phyloP scores from a whole-genome alignment of 2,329 filamentous ascomycete genomes.

The Fonsecaea nubica region DNA sequence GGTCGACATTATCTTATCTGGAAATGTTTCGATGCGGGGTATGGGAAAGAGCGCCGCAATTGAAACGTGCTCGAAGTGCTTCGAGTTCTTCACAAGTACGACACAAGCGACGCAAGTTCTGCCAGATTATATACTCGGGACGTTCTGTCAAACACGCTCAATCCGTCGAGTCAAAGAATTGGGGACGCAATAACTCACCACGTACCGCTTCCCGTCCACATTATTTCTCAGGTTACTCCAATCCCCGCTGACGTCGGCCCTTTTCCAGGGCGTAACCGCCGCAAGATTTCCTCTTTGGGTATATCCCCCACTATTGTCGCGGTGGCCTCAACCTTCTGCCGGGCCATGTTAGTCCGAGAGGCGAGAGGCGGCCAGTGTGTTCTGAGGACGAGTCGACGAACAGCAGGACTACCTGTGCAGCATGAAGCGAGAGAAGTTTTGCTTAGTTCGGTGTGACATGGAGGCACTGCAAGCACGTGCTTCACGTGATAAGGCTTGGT shows the following conservation, averaged over 20 bases:
- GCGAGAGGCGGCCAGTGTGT: background rate
- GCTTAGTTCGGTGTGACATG: too few species aligned
- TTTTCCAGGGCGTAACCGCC: background rate
- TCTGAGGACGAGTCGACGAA: background rate
- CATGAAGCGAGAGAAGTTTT: too few species aligned
- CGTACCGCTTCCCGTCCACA: background rate
- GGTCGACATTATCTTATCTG: background rate
- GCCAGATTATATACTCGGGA: background rate
- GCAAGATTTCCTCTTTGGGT: constrained; percentile 8
- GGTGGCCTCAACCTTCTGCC: background rate
- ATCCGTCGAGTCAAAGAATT: background rate
- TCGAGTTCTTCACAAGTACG: background rate
- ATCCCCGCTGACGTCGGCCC: background rate
- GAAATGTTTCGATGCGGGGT: background rate
- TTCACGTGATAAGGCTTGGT: background rate
- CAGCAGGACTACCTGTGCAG: too few species aligned
- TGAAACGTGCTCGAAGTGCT: background rate
- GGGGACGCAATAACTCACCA: background rate
- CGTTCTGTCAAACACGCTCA: background rate
- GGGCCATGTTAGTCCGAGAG: background rate
- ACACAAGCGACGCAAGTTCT: background rate
- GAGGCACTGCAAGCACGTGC: background rate
- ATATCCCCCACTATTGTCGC: background rate
- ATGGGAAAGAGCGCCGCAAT: background rate
- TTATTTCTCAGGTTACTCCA: background rate